phyloP scores from a whole-genome alignment of 495 filamentous ascomycete genomes.

The Filosporella fistucella region DNA sequence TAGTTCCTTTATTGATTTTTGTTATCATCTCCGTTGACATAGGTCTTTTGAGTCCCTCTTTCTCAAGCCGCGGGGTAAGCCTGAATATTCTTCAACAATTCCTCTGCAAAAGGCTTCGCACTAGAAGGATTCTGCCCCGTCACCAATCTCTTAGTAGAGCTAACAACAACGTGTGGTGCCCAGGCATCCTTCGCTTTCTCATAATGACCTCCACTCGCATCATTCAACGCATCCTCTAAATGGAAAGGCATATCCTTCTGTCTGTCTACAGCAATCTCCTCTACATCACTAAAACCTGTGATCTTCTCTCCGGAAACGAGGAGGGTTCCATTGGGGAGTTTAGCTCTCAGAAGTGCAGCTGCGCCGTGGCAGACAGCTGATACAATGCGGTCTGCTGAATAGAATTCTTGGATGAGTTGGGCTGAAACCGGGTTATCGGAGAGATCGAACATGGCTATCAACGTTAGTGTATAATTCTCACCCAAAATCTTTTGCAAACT shows the following conservation, averaged over 20 bases:
- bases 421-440: conserved; percentile 42
- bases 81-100: conserved; percentile 11
- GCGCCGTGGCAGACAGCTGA: conserved; percentile 67
- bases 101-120: conserved; percentile 45
- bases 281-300: conserved; percentile 64
- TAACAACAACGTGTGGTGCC: conserved; percentile 55
- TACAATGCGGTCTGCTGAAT: conserved; percentile 51
- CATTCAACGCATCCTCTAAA: conserved; percentile 53
- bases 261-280: conserved; percentile 54
- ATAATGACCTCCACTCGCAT: conserved; percentile 38
- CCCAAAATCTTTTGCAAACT: background rate
- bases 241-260: conserved; percentile 55
- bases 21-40: too few relatives aligned
- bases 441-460: conserved; percentile 66
- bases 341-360: conserved; percentile 55
- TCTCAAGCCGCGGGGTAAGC: background rate
- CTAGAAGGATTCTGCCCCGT: conserved; percentile 73
- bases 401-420: conserved; percentile 56
- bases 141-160: conserved; percentile 51
- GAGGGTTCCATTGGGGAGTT: conserved; percentile 26
- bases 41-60: background rate
- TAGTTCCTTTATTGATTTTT: too few relatives aligned
- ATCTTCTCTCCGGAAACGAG: conserved; percentile 53
- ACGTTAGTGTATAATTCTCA: background rate
- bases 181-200: conserved; percentile 54